These are phyloP conservation scores for Cochlearia excelsa DNA, from an alignment of 345 rosid genomes.

Conservation along the genomic window DNA sequence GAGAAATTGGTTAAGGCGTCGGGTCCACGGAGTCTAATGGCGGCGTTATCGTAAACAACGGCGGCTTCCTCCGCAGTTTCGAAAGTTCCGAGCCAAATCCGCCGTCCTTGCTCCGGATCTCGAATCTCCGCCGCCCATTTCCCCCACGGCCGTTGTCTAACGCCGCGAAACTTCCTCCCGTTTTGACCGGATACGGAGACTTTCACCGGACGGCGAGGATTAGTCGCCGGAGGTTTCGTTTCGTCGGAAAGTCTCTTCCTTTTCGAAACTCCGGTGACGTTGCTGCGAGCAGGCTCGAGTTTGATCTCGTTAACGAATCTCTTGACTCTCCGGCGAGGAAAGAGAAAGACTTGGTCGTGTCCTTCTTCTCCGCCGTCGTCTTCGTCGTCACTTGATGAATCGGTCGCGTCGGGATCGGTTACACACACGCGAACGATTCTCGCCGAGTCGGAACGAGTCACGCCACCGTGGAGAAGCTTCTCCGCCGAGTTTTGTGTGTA, in stretches of 20 bases:
- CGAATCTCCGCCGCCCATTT: constrained; percentile 99
- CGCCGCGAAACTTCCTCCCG: constrained; percentile 78
- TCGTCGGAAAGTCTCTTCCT: constrained; percentile 38
- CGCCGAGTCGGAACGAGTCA: constrained; percentile 9
- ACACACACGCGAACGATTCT: constrained; percentile 54
- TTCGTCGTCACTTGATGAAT: constrained; percentile 89
- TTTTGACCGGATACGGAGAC: constrained; percentile 23
- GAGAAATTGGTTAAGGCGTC: constrained; percentile 79
- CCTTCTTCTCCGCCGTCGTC: too few species aligned
- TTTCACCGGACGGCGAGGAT: constrained; percentile 32
- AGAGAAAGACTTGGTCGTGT: constrained; percentile 30
- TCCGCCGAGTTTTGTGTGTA: constrained; percentile 38
- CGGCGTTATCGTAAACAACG: constrained; percentile 85
- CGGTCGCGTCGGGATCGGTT: constrained; percentile 82
- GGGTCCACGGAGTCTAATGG: constrained; percentile 82
- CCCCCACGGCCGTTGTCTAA: constrained; percentile 94
- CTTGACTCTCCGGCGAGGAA: constrained; percentile 57
- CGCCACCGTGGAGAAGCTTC: constrained; percentile 16
- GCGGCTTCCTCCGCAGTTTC: constrained; percentile 63
- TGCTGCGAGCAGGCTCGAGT: constrained; percentile 43
- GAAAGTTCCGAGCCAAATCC: constrained; percentile 70
- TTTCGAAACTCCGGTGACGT: background rate
- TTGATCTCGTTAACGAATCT: constrained; percentile 69
- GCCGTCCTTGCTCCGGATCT: constrained; percentile 77
- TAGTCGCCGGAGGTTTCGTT: constrained; percentile 16